phyloP scores from a whole-genome alignment of 192 early-diverging fungal species.

The Ramicandelaber brevisporus region DNA sequence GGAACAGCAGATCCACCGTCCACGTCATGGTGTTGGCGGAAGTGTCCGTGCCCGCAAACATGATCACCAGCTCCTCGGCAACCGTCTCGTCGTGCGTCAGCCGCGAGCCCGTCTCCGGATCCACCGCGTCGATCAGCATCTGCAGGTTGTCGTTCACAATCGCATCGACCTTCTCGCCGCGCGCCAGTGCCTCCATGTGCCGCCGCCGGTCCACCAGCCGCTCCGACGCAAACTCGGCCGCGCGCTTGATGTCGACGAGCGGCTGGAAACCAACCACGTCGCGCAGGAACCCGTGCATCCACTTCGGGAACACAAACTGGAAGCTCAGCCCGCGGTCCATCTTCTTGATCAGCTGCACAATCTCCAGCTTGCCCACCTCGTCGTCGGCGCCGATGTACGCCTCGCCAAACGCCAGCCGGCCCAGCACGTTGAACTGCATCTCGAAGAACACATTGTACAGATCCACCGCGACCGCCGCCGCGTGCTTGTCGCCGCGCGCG shows the following conservation, averaged over 20 bases:
- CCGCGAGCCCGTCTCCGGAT: conserved; percentile 1
- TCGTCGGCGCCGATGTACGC: too few relatives aligned
- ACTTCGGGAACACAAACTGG: conserved; percentile 10
- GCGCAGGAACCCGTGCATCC: conserved; percentile 11
- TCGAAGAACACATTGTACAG: conserved; percentile 10
- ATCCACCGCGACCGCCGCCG: too few relatives aligned
- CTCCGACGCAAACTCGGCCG: conserved; percentile 4
- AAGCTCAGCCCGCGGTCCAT: conserved; percentile 6
- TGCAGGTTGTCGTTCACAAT: too few relatives aligned
- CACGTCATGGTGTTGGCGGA: neutral
- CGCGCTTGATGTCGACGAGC: conserved; percentile 2
- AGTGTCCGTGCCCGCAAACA: conserved; percentile 2
- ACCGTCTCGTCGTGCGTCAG: neutral
- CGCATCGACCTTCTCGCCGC: conserved; percentile 1
- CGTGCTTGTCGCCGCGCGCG: too few relatives aligned
- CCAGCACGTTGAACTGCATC: conserved; percentile 11
- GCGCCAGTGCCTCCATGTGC: neutral
- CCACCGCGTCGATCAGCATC: conserved; percentile 9
- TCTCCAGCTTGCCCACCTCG: conserved; percentile 6
- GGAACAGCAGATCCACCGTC: neutral
- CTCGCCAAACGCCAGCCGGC: conserved; percentile 10
- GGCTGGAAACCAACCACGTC: conserved; percentile 2
- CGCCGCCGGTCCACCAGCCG: conserved; percentile 7
- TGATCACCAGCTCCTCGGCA: neutral
- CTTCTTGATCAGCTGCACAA: conserved; percentile 4